Conservation (phyloP, 257 asterid genomes). For the Solanum bulbocastanum region DNA sequence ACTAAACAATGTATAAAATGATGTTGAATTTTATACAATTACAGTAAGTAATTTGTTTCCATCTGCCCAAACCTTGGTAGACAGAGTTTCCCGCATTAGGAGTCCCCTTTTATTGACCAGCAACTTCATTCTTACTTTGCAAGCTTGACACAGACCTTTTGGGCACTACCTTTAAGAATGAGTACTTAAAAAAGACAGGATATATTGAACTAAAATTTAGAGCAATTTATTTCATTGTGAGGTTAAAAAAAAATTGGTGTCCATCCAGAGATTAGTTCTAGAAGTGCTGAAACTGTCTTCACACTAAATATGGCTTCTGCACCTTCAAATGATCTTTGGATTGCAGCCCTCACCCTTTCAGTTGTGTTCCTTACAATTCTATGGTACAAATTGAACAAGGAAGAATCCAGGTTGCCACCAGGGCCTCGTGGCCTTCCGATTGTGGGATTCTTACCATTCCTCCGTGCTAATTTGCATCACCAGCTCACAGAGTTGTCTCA, state of each 20-base stretch:
- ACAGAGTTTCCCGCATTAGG: not conserved
- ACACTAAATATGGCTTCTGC: not conserved
- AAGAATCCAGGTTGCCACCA: slow-evolving; percentile 17
- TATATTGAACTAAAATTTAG: not conserved
- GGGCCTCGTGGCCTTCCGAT: slow-evolving; percentile 38
- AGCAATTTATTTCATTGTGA: not conserved
- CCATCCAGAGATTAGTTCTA: not conserved
- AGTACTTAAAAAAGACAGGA: not conserved
- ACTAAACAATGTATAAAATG: not conserved
- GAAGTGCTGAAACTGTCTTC: not conserved
- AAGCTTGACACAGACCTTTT: not conserved
- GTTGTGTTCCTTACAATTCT: not conserved
- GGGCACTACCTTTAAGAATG: not conserved
- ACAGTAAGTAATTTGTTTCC: not conserved
- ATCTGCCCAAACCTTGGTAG: not conserved
- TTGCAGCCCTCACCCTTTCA: not conserved
- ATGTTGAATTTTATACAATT: not conserved
- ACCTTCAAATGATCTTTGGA: not conserved
- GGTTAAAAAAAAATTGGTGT: not conserved
- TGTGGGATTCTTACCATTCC: slow-evolving; percentile 37
- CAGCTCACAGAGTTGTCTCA: slow-evolving; percentile 17
- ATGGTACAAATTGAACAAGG: not conserved
- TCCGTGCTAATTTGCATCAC: slow-evolving; percentile 16
- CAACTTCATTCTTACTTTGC: not conserved
- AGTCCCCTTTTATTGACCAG: not conserved